phyloP scores from a whole-genome alignment of 768 basidiomycete species.

The Leccinum variicolor region DNA sequence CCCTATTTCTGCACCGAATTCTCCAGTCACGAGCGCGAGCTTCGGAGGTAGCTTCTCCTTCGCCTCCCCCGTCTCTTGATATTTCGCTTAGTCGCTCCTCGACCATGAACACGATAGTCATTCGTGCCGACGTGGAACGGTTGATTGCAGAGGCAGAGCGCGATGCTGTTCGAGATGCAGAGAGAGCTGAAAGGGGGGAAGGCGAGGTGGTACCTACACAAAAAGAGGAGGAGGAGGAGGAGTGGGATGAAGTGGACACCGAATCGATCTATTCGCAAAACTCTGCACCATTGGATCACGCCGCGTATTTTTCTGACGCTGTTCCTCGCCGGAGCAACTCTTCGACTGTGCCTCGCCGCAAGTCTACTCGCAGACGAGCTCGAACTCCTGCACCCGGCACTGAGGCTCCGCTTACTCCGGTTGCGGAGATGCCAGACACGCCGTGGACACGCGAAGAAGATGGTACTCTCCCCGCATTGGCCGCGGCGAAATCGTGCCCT shows the following conservation, averaged over 20 bases:
- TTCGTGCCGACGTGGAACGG: slow-evolving; percentile 5
- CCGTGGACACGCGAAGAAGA: neutral
- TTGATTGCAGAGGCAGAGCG: slow-evolving; percentile 17
- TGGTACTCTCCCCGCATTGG: neutral
- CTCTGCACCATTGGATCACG: slow-evolving; percentile 20
- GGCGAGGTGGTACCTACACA: neutral
- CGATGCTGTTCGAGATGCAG: slow-evolving; percentile 12
- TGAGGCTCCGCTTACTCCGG: slow-evolving; percentile 12
- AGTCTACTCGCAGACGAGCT: slow-evolving; percentile 7
- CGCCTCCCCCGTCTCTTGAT: slow-evolving; percentile 2
- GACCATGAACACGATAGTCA: slow-evolving; percentile 5
- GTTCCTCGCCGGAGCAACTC: slow-evolving; percentile 1
- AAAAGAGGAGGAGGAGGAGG: neutral
- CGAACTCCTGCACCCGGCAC: neutral
- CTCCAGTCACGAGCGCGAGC: slow-evolving; percentile 21
- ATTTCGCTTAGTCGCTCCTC: slow-evolving; percentile 1
- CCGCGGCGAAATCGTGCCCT: slow-evolving; percentile 5
- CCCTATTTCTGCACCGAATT: slow-evolving; percentile 18
- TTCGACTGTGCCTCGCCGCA: slow-evolving; percentile 3
- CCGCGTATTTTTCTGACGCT: neutral
- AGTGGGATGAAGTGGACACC: neutral
- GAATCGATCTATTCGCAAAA: slow-evolving; percentile 25
- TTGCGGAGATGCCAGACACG: slow-evolving; percentile 17
- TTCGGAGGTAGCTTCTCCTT: slow-evolving; percentile 4
- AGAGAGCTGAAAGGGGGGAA: neutral